Conservation (phyloP, 768 basidiomycete genomes). For the Hydnum rufescens region DNA sequence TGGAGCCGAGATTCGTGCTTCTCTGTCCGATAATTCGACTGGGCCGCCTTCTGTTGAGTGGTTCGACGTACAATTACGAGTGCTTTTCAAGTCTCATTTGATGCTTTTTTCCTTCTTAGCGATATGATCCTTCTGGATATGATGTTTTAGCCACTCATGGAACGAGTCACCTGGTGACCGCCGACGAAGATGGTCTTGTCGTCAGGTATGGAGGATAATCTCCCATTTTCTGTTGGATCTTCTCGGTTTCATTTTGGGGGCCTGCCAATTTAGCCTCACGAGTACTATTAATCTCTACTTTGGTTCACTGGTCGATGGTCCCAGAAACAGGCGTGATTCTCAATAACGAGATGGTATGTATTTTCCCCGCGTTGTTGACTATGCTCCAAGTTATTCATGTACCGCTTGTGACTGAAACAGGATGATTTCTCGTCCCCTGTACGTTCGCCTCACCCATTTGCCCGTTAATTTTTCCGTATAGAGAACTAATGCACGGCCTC, state of each 20-base stretch:
- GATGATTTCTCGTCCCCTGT: background rate
- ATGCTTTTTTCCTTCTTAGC: too few relatives aligned
- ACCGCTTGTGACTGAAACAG: background rate
- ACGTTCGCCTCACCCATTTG: background rate
- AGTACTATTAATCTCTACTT: conserved; percentile 82
- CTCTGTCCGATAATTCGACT: conserved; percentile 17
- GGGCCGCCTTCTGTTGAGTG: background rate
- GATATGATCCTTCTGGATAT: conserved; percentile 25
- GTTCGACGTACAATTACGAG: too few relatives aligned
- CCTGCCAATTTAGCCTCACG: conserved; percentile 30
- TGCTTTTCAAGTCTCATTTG: too few relatives aligned
- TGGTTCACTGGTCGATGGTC: conserved; percentile 74
- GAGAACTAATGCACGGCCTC: too few relatives aligned
- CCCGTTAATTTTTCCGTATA: background rate
- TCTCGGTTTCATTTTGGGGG: too few relatives aligned
- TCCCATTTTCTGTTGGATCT: too few relatives aligned
- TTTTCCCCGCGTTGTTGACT: too few relatives aligned
- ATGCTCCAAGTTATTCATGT: too few relatives aligned
- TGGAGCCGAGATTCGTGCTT: conserved; percentile 14
- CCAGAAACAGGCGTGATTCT: conserved; percentile 31
- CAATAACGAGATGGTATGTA: background rate
- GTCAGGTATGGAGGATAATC: conserved; percentile 28
- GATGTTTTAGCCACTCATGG: conserved; percentile 74
- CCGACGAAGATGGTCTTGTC: conserved; percentile 75
- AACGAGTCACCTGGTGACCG: conserved; percentile 74